Base-by-base conservation (phyloP, 2,329 filamentous ascomycete species). In the Cladosporium sp. region DNA sequence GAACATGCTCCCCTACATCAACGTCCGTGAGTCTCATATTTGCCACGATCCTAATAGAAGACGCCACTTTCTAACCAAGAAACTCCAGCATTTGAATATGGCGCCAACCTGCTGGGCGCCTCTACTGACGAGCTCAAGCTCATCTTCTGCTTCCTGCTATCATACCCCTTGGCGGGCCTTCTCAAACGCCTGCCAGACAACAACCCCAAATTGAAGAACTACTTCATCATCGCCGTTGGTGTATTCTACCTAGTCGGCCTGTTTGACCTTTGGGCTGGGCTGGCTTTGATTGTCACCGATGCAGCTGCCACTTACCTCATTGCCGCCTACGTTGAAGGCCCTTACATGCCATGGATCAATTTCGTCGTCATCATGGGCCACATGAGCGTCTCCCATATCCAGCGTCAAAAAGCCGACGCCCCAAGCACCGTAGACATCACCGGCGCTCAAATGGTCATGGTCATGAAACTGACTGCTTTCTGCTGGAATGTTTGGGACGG, bases 401-500 rank as follows among this genome's bases (percentile, higher is more conserved):
- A 81, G 51, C 86, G 94, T 33, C 89, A 95, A 68, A 79, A 83
- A 33, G 72, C 78, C 33, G 77, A 86, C 59, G 77, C 82, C 54
- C 80, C 87, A 0, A 76, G 79, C 33, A 70, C 73, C 1, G 77
- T 95, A 52, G 93, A 98, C 67, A 91, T 98, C 59, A 96, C 92
- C 0, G 91, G 79, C 53, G 90, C 92, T 1, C 93, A 98, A 69
- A 98, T 98, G 93, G 93, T 98, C 29, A 72, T 97, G 59, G 85
- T 97, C 55, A 98, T 98, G 89, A 98, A 98, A 66, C 81, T 98
- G 30, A 89, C 84, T 18, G 87, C 92, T 4, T 98, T 98, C 65
- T 95, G 89, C 72, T 98, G 93, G 93, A 97, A 97, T 65, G 85
- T 97, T 7, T 90, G 93, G 62, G 93, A 98, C 67, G 94, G 93